Percentiles rank a stretch among this genome's conserved stretches.
phyloP scores from a whole-genome alignment of 176 grass and related monocot species.

The Luzula sylvatica region DNA sequence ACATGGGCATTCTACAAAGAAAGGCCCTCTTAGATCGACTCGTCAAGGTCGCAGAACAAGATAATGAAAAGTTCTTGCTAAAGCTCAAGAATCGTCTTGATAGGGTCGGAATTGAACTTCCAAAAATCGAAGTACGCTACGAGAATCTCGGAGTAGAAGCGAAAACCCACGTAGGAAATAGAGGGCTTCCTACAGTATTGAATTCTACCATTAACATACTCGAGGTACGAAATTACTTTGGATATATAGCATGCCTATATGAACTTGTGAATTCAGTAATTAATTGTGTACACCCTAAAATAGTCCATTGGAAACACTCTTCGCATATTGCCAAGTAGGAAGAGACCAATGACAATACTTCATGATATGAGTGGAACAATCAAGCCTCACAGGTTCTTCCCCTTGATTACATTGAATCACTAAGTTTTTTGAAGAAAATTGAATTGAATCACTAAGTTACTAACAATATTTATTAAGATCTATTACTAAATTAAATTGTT shows the following conservation, averaged over 20 bases:
- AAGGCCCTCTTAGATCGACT: slow-evolving; percentile 51
- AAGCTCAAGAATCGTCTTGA: slow-evolving; percentile 67
- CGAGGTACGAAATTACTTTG: slow-evolving; percentile 5
- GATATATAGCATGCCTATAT: background rate
- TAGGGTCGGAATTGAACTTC: slow-evolving; percentile 24
- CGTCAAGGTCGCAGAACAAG: slow-evolving; percentile 56
- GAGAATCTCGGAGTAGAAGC: slow-evolving; percentile 24
- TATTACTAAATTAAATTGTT: background rate
- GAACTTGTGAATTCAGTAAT: background rate
- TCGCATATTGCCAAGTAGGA: slow-evolving; percentile 20
- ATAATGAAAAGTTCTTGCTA: slow-evolving; percentile 54
- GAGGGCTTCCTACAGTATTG: slow-evolving; percentile 23
- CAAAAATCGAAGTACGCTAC: slow-evolving; percentile 29
- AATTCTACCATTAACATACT: slow-evolving; percentile 32
- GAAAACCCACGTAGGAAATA: slow-evolving; percentile 25
- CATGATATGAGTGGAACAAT: slow-evolving; percentile 23
- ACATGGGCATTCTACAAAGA: slow-evolving; percentile 32
- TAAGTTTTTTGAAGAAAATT: no score
- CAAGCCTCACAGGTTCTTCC: slow-evolving; percentile 23
- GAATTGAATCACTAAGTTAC: no score
- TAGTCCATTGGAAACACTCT: slow-evolving; percentile 16
- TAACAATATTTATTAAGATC: no score
- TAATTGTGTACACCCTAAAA: background rate
- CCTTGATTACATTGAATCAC: no score
- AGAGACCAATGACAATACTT: slow-evolving; percentile 22